phyloP scores from a whole-genome alignment of 768 basidiomycete genomes.

The Rubroboletus satanas region DNA sequence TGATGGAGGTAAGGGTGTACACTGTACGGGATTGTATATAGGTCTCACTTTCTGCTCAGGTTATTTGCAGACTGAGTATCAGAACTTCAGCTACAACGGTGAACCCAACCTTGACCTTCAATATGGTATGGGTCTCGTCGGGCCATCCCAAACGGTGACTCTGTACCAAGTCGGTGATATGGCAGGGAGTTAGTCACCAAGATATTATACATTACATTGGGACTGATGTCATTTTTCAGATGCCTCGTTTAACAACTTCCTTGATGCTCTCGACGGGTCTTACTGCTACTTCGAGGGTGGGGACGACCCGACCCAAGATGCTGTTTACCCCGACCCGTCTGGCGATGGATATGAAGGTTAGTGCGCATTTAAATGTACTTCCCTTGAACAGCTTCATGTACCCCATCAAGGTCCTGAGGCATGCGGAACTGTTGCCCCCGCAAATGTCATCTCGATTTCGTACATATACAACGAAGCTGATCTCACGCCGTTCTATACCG shows the following conservation, averaged over 20 bases:
- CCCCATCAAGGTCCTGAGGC: conserved; percentile 25
- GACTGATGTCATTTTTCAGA: conserved; percentile 7
- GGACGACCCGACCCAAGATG: conserved; percentile 24
- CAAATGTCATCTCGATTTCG: conserved; percentile 41
- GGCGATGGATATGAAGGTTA: conserved; percentile 23
- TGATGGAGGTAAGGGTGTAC: conserved; percentile 26
- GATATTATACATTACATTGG: not conserved
- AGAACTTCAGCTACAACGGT: conserved; percentile 24
- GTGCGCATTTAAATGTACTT: not conserved
- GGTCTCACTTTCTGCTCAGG: conserved; percentile 14
- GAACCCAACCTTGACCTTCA: conserved; percentile 34
- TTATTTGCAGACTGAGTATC: conserved; percentile 25
- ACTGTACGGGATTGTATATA: not conserved
- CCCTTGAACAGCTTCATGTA: not conserved
- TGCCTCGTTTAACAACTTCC: conserved; percentile 31
- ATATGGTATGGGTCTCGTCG: conserved; percentile 28
- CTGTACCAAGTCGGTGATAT: conserved; percentile 32
- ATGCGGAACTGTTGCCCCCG: conserved; percentile 35
- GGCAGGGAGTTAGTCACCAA: conserved; percentile 18
- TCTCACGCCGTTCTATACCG: conserved; percentile 33
- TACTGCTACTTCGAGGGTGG: conserved; percentile 30
- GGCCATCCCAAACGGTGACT: conserved; percentile 23
- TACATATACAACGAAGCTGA: conserved; percentile 38
- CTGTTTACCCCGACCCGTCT: conserved; percentile 23
- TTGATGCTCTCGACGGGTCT: conserved; percentile 33